Conservation (phyloP, 2,329 filamentous ascomycete species). For the Diaporthe vexans region DNA sequence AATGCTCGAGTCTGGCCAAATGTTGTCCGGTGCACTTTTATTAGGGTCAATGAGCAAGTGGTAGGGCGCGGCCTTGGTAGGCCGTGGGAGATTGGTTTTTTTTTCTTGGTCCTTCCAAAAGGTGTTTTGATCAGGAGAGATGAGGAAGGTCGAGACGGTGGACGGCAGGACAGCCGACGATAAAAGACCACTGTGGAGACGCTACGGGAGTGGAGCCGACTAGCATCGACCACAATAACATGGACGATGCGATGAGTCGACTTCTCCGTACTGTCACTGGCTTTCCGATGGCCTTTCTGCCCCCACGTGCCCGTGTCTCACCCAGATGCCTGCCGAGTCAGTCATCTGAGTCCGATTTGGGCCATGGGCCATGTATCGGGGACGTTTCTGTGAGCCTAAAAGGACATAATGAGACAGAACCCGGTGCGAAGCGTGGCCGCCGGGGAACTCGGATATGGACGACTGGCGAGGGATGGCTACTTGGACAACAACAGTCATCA, state of each 20-base stretch:
- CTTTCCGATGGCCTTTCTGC: no score
- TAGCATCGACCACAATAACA: neutral
- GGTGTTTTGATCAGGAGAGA: neutral
- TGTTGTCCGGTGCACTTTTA: neutral
- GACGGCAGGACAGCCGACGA: neutral
- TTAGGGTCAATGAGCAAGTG: no score
- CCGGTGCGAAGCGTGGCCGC: neutral
- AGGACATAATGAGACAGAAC: constrained; percentile 6
- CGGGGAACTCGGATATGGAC: constrained; percentile 9
- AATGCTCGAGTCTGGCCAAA: neutral
- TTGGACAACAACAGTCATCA: neutral
- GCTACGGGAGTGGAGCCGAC: neutral
- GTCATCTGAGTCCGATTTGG: constrained; percentile 6
- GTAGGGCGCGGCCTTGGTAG: neutral
- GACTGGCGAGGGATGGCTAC: neutral
- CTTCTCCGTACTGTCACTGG: no score
- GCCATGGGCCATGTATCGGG: neutral
- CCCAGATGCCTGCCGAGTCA: constrained; percentile 21
- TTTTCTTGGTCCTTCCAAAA: neutral
- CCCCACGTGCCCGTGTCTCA: constrained; percentile 31
- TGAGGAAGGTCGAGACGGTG: constrained; percentile 26
- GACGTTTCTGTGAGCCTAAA: constrained; percentile 6
- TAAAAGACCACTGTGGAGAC: constrained; percentile 19
- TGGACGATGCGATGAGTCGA: neutral
- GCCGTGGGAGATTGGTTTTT: neutral